Conservation (phyloP, 371 early-diverging fungal species). For the Mortierella sp. region DNA sequence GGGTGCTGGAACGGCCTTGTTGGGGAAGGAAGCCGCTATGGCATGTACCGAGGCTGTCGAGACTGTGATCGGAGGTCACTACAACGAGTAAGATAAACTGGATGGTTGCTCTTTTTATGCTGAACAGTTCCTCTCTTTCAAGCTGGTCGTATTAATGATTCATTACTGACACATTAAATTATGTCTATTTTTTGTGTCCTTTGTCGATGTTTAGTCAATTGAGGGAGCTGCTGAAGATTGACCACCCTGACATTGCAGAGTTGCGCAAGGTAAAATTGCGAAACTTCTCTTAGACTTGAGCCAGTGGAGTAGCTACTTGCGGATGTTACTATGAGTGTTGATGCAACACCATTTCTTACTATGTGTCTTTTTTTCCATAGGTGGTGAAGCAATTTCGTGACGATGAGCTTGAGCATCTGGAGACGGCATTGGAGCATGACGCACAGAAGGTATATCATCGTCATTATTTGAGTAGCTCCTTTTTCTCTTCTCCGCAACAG, state of each 20-base stretch:
- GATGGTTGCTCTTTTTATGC: conserved; percentile 8
- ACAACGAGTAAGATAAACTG: conserved; percentile 81
- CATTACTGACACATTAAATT: background rate
- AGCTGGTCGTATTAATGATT: background rate
- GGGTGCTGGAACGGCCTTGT: conserved; percentile 88
- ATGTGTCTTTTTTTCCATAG: conserved; percentile 17
- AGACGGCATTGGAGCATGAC: conserved; percentile 91
- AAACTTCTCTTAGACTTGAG: too few species aligned
- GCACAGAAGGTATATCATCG: conserved; percentile 72
- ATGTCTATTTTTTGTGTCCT: background rate
- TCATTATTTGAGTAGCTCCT: background rate
- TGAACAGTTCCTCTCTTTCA: background rate
- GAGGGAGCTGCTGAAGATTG: conserved; percentile 77
- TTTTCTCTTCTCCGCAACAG: background rate
- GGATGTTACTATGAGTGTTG: background rate
- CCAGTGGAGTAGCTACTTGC: too few species aligned
- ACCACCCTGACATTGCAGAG: conserved; percentile 73
- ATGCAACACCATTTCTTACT: background rate
- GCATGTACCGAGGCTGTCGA: conserved; percentile 99
- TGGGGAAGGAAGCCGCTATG: conserved; percentile 97
- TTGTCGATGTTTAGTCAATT: conserved; percentile 69
- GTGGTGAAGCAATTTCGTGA: conserved; percentile 90
- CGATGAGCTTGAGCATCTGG: conserved; percentile 96
- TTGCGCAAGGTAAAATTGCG: conserved; percentile 66
- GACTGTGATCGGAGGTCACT: conserved; percentile 96